Percentiles rank a stretch among this genome's conserved stretches.
Conservation (phyloP, 2,329 filamentous ascomycete genomes). For the Aureobasidium pullulans region DNA sequence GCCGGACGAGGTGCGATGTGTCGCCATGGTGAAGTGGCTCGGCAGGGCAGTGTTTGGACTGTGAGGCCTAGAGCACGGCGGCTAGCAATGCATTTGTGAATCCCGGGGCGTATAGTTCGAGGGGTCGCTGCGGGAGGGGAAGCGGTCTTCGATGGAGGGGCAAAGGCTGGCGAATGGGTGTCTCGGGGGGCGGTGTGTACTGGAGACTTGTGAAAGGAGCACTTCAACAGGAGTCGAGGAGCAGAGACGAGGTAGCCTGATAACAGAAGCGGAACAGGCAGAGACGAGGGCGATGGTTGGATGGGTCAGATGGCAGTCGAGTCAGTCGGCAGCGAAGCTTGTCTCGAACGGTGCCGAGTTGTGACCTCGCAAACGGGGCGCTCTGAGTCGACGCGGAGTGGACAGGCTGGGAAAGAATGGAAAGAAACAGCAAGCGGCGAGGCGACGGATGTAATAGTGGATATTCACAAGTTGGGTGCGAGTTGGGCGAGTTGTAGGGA, state of each 20-base stretch:
- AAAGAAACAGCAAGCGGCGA: not conserved
- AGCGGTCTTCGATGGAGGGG: slow-evolving; percentile 3
- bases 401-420: not conserved
- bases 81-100: slow-evolving; percentile 1
- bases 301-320: slow-evolving; percentile 10
- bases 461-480: not conserved
- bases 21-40: slow-evolving; percentile 8
- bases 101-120: not conserved
- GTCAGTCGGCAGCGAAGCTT: slow-evolving; percentile 12
- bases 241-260: not conserved
- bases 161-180: not conserved
- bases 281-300: not conserved
- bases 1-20: slow-evolving; percentile 4
- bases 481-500: not conserved
- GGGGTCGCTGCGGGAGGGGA: not conserved
- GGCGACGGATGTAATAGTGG: not conserved
- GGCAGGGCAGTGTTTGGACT: not conserved
- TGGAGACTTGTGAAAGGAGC: not conserved
- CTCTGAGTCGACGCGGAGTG: not conserved
- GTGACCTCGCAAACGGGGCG: not conserved
- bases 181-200: not conserved
- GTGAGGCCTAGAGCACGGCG: not conserved
- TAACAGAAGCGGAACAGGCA: not conserved
- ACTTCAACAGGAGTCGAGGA: not conserved
- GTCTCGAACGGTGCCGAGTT: not conserved